Base-by-base conservation (phyloP, 1,284 basidiomycete species). In the Cryptococcus amylolentus region DNA sequence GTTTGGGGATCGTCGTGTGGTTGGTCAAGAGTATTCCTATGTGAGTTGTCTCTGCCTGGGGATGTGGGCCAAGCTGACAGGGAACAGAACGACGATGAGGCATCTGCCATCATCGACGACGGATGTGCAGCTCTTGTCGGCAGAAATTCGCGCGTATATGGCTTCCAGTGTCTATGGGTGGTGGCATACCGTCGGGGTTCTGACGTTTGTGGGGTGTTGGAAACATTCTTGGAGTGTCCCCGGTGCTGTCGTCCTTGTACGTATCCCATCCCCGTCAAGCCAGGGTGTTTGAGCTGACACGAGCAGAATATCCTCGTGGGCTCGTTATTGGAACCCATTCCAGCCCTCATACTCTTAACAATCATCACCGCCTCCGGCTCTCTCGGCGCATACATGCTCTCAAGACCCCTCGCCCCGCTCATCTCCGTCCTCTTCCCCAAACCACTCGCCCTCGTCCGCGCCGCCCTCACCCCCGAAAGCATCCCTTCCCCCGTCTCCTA, bases 191-290 rank as follows among this genome's bases (percentile, higher is more conserved):
- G 73, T 93, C 46, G 84, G 81, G n/a, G 89, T 91, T 40, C 82
- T 95, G 67, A 85, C 87, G 39, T 81, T 91, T n/a, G 85, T 88
- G 20, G 88, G 89, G 3, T 80, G 90, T 38, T 95, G 90, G 90
- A 94, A 92, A 77, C 91, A 95, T 73, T 90, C 91, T 7, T 95
- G 91, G 91, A 92, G 89, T 58, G 84, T 95, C 50, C 91, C 91
- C 5, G 91, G 91, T 5, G 91, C 89, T 60, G 90, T 93, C 52
- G 82, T 94, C 54, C 86, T 91, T 84, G 89, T 91, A 64, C 66
- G 84, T 80, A 40, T 47, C 50, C 47, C 35, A 44, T 7, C 46
- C 39, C 20, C 20, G 28, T 37, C 38, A n/a, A 23, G 23, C 23
- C 23, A 23, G 23, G 26, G 7, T 7, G 28, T 39, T 5, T 49